phyloP scores from a whole-genome alignment of 139 green algal species.

The Closterium sp. region DNA sequence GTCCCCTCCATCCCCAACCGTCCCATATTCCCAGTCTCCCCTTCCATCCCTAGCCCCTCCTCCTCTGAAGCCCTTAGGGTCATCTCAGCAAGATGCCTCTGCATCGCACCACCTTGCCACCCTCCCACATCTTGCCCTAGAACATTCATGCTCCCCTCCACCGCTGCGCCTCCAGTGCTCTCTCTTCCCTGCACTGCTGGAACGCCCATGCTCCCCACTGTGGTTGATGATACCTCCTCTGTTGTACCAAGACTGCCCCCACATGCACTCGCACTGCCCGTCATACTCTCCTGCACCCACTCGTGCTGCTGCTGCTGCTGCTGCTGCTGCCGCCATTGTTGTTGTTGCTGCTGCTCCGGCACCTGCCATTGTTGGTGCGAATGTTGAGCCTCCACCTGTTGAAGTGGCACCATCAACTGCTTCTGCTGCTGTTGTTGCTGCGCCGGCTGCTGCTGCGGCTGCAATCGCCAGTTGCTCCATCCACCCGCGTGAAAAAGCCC shows the following conservation, averaged over 20 bases:
- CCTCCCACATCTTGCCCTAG: neutral
- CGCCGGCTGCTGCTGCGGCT: neutral
- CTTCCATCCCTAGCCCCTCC: neutral
- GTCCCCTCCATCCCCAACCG: neutral
- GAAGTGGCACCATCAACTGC: too few species aligned
- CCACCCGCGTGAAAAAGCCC: neutral
- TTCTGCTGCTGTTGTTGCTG: too few species aligned
- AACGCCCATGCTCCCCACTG: too few species aligned
- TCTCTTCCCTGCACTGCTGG: too few species aligned
- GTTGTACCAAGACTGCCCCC: neutral
- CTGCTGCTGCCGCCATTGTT: neutral
- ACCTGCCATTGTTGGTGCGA: too few species aligned
- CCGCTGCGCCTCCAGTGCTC: too few species aligned
- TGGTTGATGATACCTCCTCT: neutral
- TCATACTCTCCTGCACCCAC: neutral
- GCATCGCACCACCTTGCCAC: neutral
- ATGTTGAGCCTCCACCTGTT: too few species aligned
- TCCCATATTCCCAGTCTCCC: too few species aligned
- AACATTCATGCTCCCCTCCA: too few species aligned
- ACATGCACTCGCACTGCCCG: neutral
- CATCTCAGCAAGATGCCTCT: neutral
- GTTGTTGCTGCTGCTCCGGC: too few species aligned
- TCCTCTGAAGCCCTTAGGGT: neutral
- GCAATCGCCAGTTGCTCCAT: neutral
- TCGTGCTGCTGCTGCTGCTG: neutral